Evolutionary conservation across 2,329 filamentous ascomycete genomes (phyloP), one percentile per base, ranked within the genome.

Genomic region (Fusarium illudens): DNA sequence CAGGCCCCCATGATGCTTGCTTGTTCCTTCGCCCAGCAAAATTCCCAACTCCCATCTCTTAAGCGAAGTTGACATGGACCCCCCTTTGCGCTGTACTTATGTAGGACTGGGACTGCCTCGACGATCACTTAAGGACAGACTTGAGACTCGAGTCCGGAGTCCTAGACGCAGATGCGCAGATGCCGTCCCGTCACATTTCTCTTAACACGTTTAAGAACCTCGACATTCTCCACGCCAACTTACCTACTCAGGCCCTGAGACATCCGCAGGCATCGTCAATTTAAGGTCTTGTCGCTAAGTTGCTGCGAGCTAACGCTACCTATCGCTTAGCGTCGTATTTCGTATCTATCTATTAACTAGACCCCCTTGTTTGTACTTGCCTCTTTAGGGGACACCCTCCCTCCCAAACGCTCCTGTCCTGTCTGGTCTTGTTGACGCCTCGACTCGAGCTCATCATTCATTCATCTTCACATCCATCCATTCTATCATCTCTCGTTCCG

Each of bases 251-350:
- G 17, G 8, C 13, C 29, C 27, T 30, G n/a, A 50, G 42, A 42
- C 32, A 57, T 36, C 8, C 19, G 12, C 34, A 39, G 33, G 19
- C 30, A 69, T 49, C n/a, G 30, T 53, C 59, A 33, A 55, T 50
- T 48, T 48, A 67, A 52, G 34, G 32, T 36, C 54, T 30, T 44
- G 48, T 37, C 55, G 54, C 29, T n/a, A n/a, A n/a, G n/a, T 30
- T 39, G n/a, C 33, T 50, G 30, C 34, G 30, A 58, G 52, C 30
- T 37, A 27, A 27, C 37, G 55, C 27, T 29, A 34, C 34, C 27
- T 29, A 34, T 39, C 39, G 8, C 25, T 25, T 68, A 64, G 67
- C 58, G 64, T 62, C 64, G 60, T 70, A 70, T 68, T 34, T 59
- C 57, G 67, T 65, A 70, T 68, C 25, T 13, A 59, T n/a, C 37